phyloP scores from a whole-genome alignment of 805 yeast genomes.

The Barnettozyma californica region DNA sequence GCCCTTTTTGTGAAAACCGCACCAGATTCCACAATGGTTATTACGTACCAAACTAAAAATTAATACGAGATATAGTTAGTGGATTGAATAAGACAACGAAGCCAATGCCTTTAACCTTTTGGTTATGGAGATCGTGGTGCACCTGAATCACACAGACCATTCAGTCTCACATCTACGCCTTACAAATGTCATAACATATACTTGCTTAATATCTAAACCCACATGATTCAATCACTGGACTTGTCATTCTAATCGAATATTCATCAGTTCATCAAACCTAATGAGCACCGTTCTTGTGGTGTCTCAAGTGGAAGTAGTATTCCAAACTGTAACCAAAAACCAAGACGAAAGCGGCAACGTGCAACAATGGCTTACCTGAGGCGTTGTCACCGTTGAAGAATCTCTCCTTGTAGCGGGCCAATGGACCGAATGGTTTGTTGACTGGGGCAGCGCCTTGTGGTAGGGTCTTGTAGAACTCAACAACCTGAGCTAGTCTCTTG shows the following conservation, averaged over 20 bases:
- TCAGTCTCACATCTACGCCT: neutral
- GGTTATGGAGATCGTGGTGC: neutral
- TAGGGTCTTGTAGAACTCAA: conserved; percentile 88
- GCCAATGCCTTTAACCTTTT: too few relatives aligned
- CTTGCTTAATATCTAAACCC: conserved; percentile 1
- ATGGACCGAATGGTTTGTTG: conserved; percentile 59
- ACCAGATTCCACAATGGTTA: too few relatives aligned
- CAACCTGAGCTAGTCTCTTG: conserved; percentile 92
- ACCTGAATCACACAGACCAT: neutral
- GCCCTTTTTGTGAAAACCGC: too few relatives aligned
- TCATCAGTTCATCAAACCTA: conserved; percentile 6
- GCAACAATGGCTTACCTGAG: conserved; percentile 77
- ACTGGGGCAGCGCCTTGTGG: conserved; percentile 91
- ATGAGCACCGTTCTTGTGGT: conserved; percentile 45
- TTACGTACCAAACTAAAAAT: too few relatives aligned
- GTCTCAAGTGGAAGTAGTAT: conserved; percentile 84
- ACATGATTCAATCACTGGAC: conserved; percentile 5
- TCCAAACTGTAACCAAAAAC: conserved; percentile 85
- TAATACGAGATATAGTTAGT: too few relatives aligned
- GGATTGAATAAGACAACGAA: too few relatives aligned
- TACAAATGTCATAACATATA: conserved; percentile 3
- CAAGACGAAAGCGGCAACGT: conserved; percentile 63
- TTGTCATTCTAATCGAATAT: conserved; percentile 1
- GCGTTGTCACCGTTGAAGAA: conserved; percentile 82
- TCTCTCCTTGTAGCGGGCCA: conserved; percentile 79